Base-by-base conservation (phyloP, 768 basidiomycete genomes). In the Rubroboletus pulcherrimus region DNA sequence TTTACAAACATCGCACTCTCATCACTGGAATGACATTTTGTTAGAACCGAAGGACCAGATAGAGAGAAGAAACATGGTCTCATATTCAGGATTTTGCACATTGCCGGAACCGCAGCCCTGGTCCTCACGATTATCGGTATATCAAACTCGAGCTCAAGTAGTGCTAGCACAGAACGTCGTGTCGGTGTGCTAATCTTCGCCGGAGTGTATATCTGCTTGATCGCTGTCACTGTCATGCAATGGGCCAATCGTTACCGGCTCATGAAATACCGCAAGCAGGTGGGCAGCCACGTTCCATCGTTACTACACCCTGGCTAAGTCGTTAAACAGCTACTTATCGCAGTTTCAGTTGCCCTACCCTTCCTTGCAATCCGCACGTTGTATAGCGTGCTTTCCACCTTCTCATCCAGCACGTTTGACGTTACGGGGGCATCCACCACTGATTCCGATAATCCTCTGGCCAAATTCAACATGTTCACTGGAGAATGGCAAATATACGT, bases 401-500 rank as follows among this genome's bases (percentile, higher is more conserved):
- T 80, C 73, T 83, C 84, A 41, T 68, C 71, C 19, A 52, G 47
- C 21, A 72, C 85, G 15, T 73, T 76, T 12, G 63, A 75, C 45
- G 74, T 4, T 17, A 53, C 77, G 47, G 53, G 47, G 17, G 11
- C 59, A 31, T 35, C 59, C 24, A 54, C 56, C 19, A 72, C 74
- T 5, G 38, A 37, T 14, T 59, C 62, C 14, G 19, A 29, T 19
- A 62, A 46, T 33, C 68, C 73, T 6, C 75, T 87, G 7, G 77
- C 77, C 37, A 77, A 78, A 64, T 81, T 86, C 65, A 83, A 85
- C 60, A 74, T 81, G 48, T 62, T 81, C 35, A 79, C 77, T 3
- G 85, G 86, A 31, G 69, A 78, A 55, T 86, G 82, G 83, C 68
- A 78, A 47, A 61, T 81, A 59, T 89, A 78, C 65, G 74, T 87